Percentiles rank a stretch among this genome's conserved stretches.
phyloP scores from a whole-genome alignment of 1,284 basidiomycete genomes.

The Austropuccinia psidii region DNA sequence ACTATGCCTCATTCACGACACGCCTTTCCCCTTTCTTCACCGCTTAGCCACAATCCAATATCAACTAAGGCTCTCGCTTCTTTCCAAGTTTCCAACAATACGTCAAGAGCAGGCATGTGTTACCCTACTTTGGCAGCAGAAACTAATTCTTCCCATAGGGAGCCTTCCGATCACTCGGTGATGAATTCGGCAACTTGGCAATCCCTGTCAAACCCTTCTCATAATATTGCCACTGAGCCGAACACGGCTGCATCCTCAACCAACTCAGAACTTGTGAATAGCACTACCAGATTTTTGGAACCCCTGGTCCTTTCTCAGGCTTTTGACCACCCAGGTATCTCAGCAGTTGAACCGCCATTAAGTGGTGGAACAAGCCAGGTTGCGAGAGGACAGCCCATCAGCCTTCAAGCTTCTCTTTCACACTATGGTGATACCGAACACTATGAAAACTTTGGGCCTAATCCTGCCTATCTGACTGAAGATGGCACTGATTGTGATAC shows the following conservation, averaged over 20 bases:
- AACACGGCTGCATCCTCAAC: not conserved
- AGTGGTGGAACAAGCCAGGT: not conserved
- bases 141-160: slow-evolving; percentile 3
- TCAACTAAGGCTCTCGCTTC: not conserved
- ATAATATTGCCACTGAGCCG: not conserved
- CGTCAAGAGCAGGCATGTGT: not conserved
- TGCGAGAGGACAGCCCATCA: not conserved
- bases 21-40: slow-evolving; percentile 21
- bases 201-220: not conserved
- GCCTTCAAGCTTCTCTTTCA: not conserved
- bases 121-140: slow-evolving; percentile 10
- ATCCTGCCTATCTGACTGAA: not conserved
- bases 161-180: not conserved
- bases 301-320: slow-evolving; percentile 32
- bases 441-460: not conserved
- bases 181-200: slow-evolving; percentile 1
- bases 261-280: not conserved
- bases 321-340: too few species aligned
- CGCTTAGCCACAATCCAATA: not conserved
- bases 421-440: not conserved
- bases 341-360: too few species aligned
- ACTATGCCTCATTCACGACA: slow-evolving; percentile 6
- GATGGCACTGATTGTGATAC: not conserved
- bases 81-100: not conserved
- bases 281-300: slow-evolving; percentile 15